These are phyloP conservation scores for Schizosaccharomyces lindneri DNA, from an alignment of 805 yeast genomes.

Conservation along the genomic window DNA sequence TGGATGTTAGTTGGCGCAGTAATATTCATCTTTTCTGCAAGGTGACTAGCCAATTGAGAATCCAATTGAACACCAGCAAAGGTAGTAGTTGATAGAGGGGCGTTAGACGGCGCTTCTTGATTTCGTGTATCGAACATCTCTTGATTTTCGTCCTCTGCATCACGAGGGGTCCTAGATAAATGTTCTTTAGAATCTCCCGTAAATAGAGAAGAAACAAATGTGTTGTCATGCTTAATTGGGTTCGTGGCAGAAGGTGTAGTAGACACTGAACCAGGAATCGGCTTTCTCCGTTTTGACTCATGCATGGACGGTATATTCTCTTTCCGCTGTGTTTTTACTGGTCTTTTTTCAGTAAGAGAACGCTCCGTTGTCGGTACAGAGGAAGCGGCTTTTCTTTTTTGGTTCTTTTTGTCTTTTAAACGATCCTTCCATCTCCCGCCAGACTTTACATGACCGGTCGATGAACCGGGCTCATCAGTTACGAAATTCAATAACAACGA, in stretches of 20 bases:
- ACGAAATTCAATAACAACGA: not conserved
- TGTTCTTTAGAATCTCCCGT: not conserved
- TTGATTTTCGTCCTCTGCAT: not conserved
- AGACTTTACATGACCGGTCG: not conserved
- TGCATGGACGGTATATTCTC: not conserved
- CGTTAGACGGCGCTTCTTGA: conserved; percentile 41
- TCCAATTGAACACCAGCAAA: conserved; percentile 52
- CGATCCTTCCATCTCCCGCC: conserved; percentile 2
- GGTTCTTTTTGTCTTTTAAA: not conserved
- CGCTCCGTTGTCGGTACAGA: not conserved
- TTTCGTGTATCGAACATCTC: not conserved
- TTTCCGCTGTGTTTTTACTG: not conserved
- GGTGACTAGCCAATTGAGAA: conserved; percentile 25
- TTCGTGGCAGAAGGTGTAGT: not conserved
- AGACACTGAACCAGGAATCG: not conserved
- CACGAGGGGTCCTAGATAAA: not conserved
- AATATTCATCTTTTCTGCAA: conserved; percentile 27
- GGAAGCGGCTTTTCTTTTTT: not conserved
- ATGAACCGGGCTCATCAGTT: not conserved
- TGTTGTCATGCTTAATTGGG: not conserved
- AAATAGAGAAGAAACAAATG: not conserved
- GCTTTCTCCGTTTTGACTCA: not conserved
- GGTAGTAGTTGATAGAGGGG: conserved; percentile 43
- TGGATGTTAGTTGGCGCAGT: conserved; percentile 64
- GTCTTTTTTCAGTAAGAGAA: not conserved